phyloP scores from a whole-genome alignment of 208 protist species.

The Wallacemonas collosoma region DNA sequence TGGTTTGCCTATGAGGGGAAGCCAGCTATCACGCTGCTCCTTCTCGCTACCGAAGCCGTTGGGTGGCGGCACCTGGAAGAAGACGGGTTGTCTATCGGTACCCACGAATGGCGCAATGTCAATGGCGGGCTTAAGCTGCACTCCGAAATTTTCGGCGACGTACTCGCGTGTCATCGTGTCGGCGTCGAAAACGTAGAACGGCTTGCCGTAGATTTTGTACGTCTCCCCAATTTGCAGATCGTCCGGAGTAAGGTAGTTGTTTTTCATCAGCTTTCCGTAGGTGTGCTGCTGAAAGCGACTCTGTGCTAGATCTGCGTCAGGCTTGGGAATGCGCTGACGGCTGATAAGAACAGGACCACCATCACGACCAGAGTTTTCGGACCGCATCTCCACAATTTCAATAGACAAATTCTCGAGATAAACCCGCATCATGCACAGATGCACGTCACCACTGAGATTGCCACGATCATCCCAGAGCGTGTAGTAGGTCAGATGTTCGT shows the following conservation, averaged over 20 bases:
- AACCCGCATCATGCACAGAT: conserved; percentile 71
- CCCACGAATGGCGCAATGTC: conserved; percentile 71
- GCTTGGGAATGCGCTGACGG: conserved; percentile 75
- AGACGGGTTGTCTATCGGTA: conserved; percentile 42
- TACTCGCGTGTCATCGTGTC: conserved; percentile 73
- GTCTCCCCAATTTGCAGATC: conserved; percentile 86
- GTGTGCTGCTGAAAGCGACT: conserved; percentile 84
- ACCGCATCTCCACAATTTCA: conserved; percentile 70
- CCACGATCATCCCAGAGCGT: conserved; percentile 92
- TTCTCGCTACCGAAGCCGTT: conserved; percentile 90
- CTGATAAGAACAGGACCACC: conserved; percentile 71
- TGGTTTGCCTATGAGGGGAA: conserved; percentile 77
- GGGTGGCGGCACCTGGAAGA: conserved; percentile 88
- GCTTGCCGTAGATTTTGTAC: conserved; percentile 82
- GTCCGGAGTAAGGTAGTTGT: conserved; percentile 72
- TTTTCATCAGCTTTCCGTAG: conserved; percentile 87
- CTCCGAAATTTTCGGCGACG: conserved; percentile 55
- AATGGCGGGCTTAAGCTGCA: conserved; percentile 49
- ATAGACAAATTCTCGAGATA: conserved; percentile 82
- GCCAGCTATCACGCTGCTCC: conserved; percentile 81
- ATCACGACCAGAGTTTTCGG: conserved; percentile 74
- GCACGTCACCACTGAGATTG: conserved; percentile 79
- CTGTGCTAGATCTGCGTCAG: conserved; percentile 41
- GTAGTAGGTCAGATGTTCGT: conserved; percentile 83
- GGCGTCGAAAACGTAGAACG: conserved; percentile 86